A percentile compares a stretch with the other conserved stretches of the same genome.
These are phyloP conservation scores for Phyllosticta citribraziliensis DNA, from an alignment of 2,329 filamentous ascomycete genomes.

Conservation along the genomic window DNA sequence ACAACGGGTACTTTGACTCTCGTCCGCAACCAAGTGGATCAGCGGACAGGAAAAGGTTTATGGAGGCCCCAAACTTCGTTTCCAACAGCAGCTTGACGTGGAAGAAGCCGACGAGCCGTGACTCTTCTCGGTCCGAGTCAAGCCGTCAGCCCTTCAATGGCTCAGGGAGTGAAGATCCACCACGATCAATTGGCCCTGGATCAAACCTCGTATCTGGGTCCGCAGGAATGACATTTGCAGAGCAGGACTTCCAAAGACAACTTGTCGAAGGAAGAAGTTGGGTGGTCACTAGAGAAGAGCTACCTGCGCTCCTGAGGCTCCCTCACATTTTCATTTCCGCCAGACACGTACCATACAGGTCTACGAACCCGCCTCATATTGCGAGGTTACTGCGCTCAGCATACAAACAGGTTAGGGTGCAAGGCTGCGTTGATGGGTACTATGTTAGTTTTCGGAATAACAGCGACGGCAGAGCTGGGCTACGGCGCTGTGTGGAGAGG, in stretches of 20 bases:
- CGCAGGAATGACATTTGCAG: background rate
- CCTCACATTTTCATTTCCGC: conserved; percentile 8
- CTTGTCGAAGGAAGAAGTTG: too few species aligned
- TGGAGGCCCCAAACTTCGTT: background rate
- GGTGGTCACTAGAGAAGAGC: background rate
- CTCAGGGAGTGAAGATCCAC: background rate
- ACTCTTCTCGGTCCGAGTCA: background rate
- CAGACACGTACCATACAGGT: background rate
- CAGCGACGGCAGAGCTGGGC: background rate
- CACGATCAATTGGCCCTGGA: background rate
- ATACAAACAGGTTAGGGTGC: background rate
- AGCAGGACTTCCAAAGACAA: too few species aligned
- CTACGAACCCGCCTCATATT: background rate
- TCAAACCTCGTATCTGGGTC: background rate
- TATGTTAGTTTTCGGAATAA: background rate
- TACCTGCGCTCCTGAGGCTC: background rate
- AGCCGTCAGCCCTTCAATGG: background rate
- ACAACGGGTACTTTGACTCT: background rate
- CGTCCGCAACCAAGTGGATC: background rate
- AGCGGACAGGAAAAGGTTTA: background rate
- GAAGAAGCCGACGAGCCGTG: background rate
- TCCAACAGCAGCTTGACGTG: background rate
- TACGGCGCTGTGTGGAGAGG: background rate
- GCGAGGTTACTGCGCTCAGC: background rate
- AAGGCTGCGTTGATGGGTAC: background rate